These are phyloP conservation scores for Theobroma grandiflorum DNA, from an alignment of 441 rosid genomes.

Conservation along the genomic window DNA sequence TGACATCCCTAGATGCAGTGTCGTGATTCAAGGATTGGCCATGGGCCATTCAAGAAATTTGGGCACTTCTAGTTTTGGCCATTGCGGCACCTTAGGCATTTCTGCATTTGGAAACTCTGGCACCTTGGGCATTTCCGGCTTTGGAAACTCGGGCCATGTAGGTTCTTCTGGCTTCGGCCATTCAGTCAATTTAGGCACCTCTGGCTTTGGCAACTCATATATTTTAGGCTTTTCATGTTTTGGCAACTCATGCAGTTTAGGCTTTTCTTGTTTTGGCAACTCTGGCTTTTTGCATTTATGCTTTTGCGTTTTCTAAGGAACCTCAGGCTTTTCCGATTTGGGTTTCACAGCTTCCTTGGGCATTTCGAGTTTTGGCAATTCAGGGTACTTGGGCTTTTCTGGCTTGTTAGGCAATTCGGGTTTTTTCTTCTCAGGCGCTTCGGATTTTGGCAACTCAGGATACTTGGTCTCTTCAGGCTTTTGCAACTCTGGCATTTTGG, in stretches of 20 bases:
- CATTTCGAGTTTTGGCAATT: constrained; percentile 10
- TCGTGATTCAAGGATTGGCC: too few species aligned
- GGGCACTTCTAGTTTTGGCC: constrained; percentile 12
- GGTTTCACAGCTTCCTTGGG: too few species aligned
- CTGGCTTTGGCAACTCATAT: background rate
- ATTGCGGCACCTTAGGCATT: background rate
- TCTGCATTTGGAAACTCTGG: constrained; percentile 16
- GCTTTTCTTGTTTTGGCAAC: background rate
- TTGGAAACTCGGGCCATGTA: background rate
- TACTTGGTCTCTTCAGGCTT: background rate
- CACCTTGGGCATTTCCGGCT: constrained; percentile 1
- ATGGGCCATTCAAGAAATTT: background rate
- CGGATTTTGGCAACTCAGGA: background rate
- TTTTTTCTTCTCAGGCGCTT: constrained; percentile 16
- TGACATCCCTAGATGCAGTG: too few species aligned
- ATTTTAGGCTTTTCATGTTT: constrained; percentile 15
- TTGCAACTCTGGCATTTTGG: background rate
- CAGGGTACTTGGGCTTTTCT: background rate
- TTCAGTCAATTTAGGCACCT: background rate
- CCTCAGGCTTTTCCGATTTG: too few species aligned
- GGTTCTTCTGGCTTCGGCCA: background rate
- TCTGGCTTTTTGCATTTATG: background rate
- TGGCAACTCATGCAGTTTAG: background rate
- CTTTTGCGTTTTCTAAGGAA: too few species aligned
- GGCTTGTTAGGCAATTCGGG: background rate